phyloP scores from a whole-genome alignment of 1,139 yeast species.

The Kluyveromyces sp. region DNA sequence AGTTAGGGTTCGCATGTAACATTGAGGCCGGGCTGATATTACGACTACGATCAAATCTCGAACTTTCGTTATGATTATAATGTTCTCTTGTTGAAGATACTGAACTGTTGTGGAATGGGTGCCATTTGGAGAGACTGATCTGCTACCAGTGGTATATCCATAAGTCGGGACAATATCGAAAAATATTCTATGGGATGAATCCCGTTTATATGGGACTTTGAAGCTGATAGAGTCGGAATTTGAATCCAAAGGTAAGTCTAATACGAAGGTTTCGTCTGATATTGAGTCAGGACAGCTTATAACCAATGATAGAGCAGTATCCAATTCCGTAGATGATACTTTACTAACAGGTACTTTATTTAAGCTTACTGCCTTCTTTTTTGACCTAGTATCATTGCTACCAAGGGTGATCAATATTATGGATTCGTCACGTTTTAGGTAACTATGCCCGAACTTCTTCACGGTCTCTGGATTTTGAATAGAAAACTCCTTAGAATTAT shows the following conservation, averaged over 20 bases:
- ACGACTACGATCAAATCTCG: not conserved
- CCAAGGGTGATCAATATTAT: slow-evolving; percentile 77
- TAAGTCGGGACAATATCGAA: slow-evolving; percentile 95
- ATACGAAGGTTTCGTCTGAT: slow-evolving; percentile 55
- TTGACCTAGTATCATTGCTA: slow-evolving; percentile 67
- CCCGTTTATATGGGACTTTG: slow-evolving; percentile 44
- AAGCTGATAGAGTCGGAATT: slow-evolving; percentile 80
- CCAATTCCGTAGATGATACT: slow-evolving; percentile 73
- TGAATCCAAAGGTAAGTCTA: slow-evolving; percentile 83
- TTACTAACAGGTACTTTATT: slow-evolving; percentile 68
- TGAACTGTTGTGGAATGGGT: not conserved
- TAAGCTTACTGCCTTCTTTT: slow-evolving; percentile 55
- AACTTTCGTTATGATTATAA: not conserved
- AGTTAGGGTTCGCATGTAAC: not conserved
- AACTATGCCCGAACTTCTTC: slow-evolving; percentile 83
- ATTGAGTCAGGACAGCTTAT: slow-evolving; percentile 49
- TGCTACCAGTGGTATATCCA: slow-evolving; percentile 35
- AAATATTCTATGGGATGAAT: slow-evolving; percentile 52
- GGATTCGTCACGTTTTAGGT: slow-evolving; percentile 55
- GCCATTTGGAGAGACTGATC: not conserved
- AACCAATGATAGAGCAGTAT: slow-evolving; percentile 76
- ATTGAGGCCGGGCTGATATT: not conserved
- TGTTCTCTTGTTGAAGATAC: not conserved
- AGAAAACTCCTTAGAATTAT: slow-evolving; percentile 1
- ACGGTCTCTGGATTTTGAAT: slow-evolving; percentile 34